Evolutionary conservation across 2,329 filamentous ascomycete genomes (phyloP).

Genomic region (Claviceps maximensis): DNA sequence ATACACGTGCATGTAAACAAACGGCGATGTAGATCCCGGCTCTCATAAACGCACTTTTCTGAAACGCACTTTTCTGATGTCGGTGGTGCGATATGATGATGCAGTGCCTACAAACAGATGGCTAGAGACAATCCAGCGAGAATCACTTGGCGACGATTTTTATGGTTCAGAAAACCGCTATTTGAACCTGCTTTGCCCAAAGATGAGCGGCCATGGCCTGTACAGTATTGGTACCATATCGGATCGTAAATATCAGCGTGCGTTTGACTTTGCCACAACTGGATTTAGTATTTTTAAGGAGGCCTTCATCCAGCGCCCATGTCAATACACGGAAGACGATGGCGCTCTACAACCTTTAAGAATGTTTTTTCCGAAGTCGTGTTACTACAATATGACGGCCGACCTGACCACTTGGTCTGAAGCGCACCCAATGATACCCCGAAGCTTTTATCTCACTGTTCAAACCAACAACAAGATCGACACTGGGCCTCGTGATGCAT

Average conservation of each 20-base stretch:
- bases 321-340: background rate
- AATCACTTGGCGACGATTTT: background rate
- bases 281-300: constrained; percentile 5
- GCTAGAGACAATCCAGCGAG: background rate
- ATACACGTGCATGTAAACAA: background rate
- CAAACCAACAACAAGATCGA: background rate
- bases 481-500: no score
- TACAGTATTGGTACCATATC: background rate
- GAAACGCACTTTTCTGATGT: background rate
- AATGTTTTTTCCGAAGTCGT: no score
- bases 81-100: constrained; percentile 3
- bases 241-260: no score
- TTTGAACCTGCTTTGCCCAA: background rate
- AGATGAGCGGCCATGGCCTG: constrained; percentile 3
- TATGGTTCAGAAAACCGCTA: background rate
- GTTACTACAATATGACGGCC: no score
- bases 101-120: background rate
- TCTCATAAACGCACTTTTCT: background rate
- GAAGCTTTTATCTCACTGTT: background rate
- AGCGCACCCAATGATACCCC: background rate
- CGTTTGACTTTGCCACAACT: constrained; percentile 1
- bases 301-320: constrained; percentile 2
- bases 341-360: background rate
- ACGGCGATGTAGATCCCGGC: background rate
- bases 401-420: constrained; percentile 2